Base-by-base conservation (phyloP, 2,329 filamentous ascomycete species). In the Aspergillus sp. region DNA sequence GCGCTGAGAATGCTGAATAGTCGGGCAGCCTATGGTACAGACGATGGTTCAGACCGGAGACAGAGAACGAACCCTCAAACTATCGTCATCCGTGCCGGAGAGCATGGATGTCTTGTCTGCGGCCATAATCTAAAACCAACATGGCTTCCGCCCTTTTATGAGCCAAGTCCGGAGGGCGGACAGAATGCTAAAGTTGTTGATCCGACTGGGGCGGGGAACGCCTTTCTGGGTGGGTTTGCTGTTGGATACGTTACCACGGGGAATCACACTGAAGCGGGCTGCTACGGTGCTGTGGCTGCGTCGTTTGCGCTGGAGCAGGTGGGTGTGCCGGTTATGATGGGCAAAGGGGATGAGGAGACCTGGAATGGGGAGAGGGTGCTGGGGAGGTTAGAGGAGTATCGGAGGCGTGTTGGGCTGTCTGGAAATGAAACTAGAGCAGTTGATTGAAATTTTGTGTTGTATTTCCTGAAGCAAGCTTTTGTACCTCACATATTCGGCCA, bases 171-270 rank as follows among this genome's bases (percentile, higher is more conserved):
- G 34, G 11, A 15, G 8, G 34, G 34, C 4, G 41, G 52, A 3
- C 38, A 51, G 6, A n/a, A 60, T 19, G 17, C 31, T 5, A 68
- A 63, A 15, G 66, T 78, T 0, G 65, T 77, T 22, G 76, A 79
- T 58, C 66, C 75, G 1, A 78, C 76, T 28, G 74, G 76, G 1
- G 76, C 73, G 0, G 75, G 76, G 3, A 78, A 78, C 57, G 69
- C 75, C 0, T 77, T 78, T 48, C 63, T 78, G 4, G 75, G 76
- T 7, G 75, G 71, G 1, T 72, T 72, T 54, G 64, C 69, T 3
- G 59, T 74, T 15, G 70, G 72, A 4, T 71, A 73, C 30, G 51
- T 67, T 23, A 57, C 63, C 13, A 69, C 67, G 0, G 45, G 30
- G 7, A 63, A 69, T 64, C 28, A 66, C 1, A n/a, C 67, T 1